phyloP scores from a whole-genome alignment of 257 asterid species.

The Cinchona pubescens region DNA sequence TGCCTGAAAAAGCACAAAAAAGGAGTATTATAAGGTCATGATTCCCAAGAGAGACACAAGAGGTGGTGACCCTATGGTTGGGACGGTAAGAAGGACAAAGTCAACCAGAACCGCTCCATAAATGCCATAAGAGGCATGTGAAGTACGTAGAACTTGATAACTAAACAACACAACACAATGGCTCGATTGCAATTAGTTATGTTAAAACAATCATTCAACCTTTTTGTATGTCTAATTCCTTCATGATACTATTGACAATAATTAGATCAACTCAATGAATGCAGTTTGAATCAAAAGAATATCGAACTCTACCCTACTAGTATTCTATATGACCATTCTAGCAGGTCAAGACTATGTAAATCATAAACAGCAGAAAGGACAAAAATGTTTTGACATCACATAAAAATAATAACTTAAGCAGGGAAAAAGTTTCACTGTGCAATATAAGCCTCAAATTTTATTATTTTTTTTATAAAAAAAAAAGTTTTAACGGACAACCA shows the following conservation, averaged over 20 bases:
- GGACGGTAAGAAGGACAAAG: neutral
- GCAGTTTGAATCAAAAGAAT: neutral
- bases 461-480: too few species aligned
- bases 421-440: neutral
- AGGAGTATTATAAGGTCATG: neutral
- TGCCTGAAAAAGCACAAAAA: slow-evolving; percentile 46
- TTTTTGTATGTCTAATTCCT: neutral
- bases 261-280: neutral
- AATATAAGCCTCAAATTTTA: neutral
- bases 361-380: neutral
- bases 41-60: neutral
- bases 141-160: neutral
- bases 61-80: too few species aligned
- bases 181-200: neutral
- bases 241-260: neutral
- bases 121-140: neutral
- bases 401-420: neutral
- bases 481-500: neutral
- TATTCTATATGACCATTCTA: too few species aligned
- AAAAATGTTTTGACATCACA: neutral
- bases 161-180: neutral
- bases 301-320: too few species aligned
- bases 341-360: too few species aligned
- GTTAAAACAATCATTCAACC: neutral
- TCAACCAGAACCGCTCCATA: neutral